Conservation (phyloP, 148 eudicot genomes). For the Diospyros kaki region DNA sequence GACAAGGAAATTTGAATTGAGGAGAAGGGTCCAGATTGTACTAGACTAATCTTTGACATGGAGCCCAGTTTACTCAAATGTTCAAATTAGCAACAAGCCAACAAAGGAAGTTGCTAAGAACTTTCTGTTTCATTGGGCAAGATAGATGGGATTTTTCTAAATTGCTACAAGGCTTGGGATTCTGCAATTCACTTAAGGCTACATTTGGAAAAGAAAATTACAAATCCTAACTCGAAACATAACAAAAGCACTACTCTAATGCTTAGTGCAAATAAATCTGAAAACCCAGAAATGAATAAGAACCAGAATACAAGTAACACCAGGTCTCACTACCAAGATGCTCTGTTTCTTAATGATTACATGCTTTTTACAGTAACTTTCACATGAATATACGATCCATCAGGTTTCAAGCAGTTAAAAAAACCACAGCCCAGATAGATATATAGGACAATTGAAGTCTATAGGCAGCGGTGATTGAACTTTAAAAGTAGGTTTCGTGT, state of each 20-base stretch:
- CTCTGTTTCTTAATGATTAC: not conserved
- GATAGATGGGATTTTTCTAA: not conserved
- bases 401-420: not conserved
- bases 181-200: not conserved
- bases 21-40: not conserved
- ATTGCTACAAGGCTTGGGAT: not conserved
- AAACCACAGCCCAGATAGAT: not conserved
- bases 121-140: no score
- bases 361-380: not conserved
- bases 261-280: not conserved
- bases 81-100: no score
- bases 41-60: not conserved
- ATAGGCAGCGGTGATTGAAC: not conserved
- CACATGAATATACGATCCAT: not conserved
- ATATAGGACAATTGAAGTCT: not conserved
- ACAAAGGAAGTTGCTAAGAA: no score
- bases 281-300: not conserved
- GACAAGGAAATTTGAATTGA: not conserved
- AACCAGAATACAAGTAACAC: not conserved
- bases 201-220: no score
- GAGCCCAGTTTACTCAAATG: no score
- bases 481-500: not conserved
- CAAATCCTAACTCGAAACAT: not conserved
- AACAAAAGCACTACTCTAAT: not conserved
- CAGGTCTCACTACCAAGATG: not conserved